Evolutionary conservation across 805 yeast genomes (phyloP).

Genomic region (Saccharomyces paradoxus): DNA sequence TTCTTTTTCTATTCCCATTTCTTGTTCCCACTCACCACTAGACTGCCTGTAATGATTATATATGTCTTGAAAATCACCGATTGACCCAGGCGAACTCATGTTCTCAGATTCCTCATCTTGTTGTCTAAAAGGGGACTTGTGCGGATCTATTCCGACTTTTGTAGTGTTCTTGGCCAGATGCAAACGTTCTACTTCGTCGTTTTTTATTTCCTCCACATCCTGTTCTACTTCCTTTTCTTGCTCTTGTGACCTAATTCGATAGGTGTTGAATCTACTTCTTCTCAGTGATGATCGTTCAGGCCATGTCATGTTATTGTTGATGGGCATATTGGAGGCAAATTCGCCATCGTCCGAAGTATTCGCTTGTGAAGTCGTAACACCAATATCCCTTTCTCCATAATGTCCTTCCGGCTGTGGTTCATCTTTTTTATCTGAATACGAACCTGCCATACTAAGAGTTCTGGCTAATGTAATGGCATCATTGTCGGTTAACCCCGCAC

Average conservation of each 20-base stretch:
- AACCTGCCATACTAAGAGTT: conserved; percentile 60
- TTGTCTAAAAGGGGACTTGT: not conserved
- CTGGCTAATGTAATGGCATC: conserved; percentile 79
- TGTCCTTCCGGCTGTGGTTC: not conserved
- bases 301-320: conserved; percentile 14
- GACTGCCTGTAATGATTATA: conserved; percentile 18
- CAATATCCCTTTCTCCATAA: not conserved
- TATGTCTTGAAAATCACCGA: conserved; percentile 15
- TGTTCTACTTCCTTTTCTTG: not conserved
- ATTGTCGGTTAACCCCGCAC: conserved; percentile 67
- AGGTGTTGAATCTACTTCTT: conserved; percentile 42
- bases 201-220: not conserved
- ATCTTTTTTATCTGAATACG: conserved; percentile 32
- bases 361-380: not conserved
- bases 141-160: not conserved
- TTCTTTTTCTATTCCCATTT: not conserved
- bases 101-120: not conserved
- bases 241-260: conserved; percentile 33
- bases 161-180: not conserved
- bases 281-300: conserved; percentile 29
- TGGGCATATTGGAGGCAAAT: conserved; percentile 25
- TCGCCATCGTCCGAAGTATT: conserved; percentile 10
- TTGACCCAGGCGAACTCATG: conserved; percentile 1
- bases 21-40: conserved; percentile 12
- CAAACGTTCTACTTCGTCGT: not conserved